Conservation (phyloP, 108 stramenopile species). For the Cyclotella kingstonii region DNA sequence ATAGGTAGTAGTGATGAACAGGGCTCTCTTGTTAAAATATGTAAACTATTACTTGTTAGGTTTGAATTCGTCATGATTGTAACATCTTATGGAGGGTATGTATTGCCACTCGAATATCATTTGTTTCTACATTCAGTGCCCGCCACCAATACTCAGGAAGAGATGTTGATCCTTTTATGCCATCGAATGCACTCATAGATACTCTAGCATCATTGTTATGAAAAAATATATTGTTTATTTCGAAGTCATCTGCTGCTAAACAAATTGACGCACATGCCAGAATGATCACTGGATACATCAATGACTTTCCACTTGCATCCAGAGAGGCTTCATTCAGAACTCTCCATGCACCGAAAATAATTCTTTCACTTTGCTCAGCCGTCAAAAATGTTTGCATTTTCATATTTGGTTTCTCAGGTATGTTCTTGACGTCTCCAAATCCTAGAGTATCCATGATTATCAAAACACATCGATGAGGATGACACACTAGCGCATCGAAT, state of each 20-base stretch:
- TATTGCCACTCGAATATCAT: constrained; percentile 19
- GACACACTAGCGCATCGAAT: constrained; percentile 70
- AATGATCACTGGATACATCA: constrained; percentile 39
- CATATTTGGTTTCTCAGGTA: background rate
- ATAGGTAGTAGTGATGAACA: too few species aligned
- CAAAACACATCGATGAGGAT: constrained; percentile 72
- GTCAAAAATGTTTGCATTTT: constrained; percentile 16
- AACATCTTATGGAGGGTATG: constrained; percentile 1
- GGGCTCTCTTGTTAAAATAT: too few species aligned
- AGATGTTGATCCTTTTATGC: background rate
- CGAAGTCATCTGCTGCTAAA: constrained; percentile 37
- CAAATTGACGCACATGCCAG: constrained; percentile 59
- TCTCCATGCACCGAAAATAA: constrained; percentile 37
- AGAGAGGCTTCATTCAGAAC: constrained; percentile 60
- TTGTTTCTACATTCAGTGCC: constrained; percentile 20
- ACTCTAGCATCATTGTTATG: background rate
- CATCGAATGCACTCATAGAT: too few species aligned
- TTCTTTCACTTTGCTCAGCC: constrained; percentile 18
- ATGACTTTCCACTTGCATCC: constrained; percentile 28
- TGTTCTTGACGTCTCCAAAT: constrained; percentile 7
- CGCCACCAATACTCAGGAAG: constrained; percentile 39
- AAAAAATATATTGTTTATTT: background rate
- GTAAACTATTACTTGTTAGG: too few species aligned
- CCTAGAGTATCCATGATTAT: constrained; percentile 40
- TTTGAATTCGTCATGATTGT: background rate